Conservation (phyloP, 1,139 yeast genomes). For the Debaryomyces udenii region DNA sequence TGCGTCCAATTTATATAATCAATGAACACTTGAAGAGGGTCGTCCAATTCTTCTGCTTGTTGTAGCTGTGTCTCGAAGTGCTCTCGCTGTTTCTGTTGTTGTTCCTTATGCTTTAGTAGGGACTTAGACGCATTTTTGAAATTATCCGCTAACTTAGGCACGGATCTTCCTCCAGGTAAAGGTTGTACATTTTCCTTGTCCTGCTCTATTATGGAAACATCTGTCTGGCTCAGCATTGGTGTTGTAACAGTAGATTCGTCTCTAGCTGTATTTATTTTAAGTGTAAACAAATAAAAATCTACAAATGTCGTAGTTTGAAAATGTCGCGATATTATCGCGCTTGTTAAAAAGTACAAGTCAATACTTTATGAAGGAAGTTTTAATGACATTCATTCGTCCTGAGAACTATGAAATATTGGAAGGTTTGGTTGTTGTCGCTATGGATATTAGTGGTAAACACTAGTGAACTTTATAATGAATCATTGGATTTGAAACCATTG, state of each 20-base stretch:
- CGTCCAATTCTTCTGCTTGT: slow-evolving; percentile 66
- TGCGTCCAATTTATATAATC: slow-evolving; percentile 77
- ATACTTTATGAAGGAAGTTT: too few relatives aligned
- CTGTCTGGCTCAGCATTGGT: slow-evolving; percentile 22
- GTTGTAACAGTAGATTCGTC: background rate
- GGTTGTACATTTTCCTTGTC: slow-evolving; percentile 86
- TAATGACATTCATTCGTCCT: background rate
- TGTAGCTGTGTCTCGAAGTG: slow-evolving; percentile 47
- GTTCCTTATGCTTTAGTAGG: slow-evolving; percentile 26
- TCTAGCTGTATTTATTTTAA: slow-evolving; percentile 1
- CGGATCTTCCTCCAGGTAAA: slow-evolving; percentile 70
- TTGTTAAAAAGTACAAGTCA: background rate
- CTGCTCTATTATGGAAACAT: slow-evolving; percentile 59
- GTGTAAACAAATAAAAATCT: slow-evolving; percentile 9
- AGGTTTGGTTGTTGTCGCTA: slow-evolving; percentile 1
- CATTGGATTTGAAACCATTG: slow-evolving; percentile 63
- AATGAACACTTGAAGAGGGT: slow-evolving; percentile 74
- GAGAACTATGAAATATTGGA: slow-evolving; percentile 4
- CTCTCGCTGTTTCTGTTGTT: slow-evolving; percentile 38
- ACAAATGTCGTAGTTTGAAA: background rate
- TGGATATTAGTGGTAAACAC: slow-evolving; percentile 2
- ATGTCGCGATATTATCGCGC: slow-evolving; percentile 9
- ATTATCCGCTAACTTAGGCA: slow-evolving; percentile 53
- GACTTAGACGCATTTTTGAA: slow-evolving; percentile 28
- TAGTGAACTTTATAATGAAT: slow-evolving; percentile 50